Conservation (phyloP, 768 basidiomycete genomes). For the Coprinopsis cinerea region DNA sequence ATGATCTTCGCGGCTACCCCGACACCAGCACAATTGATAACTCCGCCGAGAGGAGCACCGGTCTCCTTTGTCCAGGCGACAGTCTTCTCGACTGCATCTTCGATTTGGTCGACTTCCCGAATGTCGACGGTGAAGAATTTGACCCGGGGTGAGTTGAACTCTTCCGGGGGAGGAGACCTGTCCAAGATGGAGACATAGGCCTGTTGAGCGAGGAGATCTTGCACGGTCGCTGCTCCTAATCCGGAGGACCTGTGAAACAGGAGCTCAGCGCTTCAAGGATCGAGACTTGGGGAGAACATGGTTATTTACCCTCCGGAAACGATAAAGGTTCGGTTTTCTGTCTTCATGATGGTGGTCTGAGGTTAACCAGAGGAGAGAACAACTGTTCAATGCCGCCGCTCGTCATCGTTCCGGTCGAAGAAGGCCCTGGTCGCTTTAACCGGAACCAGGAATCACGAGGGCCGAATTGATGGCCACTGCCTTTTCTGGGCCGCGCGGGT, state of each 20-base stretch:
- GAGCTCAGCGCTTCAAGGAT: background rate
- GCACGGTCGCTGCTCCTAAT: constrained; percentile 48
- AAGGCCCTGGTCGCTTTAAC: too few relatives aligned
- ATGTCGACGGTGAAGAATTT: constrained; percentile 40
- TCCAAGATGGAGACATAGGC: constrained; percentile 52
- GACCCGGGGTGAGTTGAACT: constrained; percentile 20
- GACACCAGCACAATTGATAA: constrained; percentile 55
- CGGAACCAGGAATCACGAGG: too few relatives aligned
- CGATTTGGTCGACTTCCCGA: constrained; percentile 29
- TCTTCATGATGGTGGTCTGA: constrained; percentile 37
- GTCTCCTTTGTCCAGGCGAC: constrained; percentile 37
- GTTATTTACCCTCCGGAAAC: constrained; percentile 48
- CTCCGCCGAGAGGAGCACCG: constrained; percentile 45
- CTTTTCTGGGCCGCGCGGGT: too few relatives aligned
- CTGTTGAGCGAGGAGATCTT: constrained; percentile 35
- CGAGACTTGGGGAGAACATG: background rate
- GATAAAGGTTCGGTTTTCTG: constrained; percentile 47
- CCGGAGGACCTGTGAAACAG: constrained; percentile 42
- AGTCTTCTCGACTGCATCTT: constrained; percentile 31
- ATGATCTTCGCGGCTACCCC: constrained; percentile 43
- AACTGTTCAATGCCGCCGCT: too few relatives aligned
- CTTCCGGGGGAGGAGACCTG: constrained; percentile 30
- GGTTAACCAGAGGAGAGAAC: too few relatives aligned
- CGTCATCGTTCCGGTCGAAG: too few relatives aligned
- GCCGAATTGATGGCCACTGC: too few relatives aligned